These are phyloP conservation scores for Phytophthora cajani DNA, from an alignment of 352 stramenopile genomes.

Conservation along the genomic window DNA sequence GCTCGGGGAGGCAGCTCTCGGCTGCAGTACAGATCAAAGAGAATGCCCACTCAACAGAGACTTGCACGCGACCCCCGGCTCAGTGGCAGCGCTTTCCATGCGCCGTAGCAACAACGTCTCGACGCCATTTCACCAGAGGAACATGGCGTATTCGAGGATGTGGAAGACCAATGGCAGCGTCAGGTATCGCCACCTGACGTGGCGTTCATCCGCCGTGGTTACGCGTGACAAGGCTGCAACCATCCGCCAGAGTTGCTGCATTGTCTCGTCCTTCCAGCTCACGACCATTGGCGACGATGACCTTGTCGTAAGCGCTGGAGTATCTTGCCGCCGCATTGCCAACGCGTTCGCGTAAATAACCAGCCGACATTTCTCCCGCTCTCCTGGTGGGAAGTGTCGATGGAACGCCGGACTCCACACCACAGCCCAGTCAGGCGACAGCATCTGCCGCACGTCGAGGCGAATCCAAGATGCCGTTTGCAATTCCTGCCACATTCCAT, in stretches of 20 bases:
- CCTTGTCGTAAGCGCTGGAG: not conserved
- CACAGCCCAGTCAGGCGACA: constrained; percentile 62
- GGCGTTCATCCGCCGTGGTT: not conserved
- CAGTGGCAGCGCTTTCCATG: constrained; percentile 25
- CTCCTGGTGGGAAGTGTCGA: constrained; percentile 49
- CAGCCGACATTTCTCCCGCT: constrained; percentile 69
- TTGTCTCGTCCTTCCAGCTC: constrained; percentile 9
- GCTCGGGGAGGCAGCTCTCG: not conserved
- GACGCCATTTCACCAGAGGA: constrained; percentile 55
- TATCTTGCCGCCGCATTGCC: constrained; percentile 22
- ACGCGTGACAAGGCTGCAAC: constrained; percentile 11
- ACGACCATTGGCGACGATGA: not conserved
- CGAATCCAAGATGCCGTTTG: constrained; percentile 42
- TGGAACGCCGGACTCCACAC: constrained; percentile 65
- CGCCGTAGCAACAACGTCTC: constrained; percentile 22
- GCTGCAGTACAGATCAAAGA: not conserved
- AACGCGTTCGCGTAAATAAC: constrained; percentile 62
- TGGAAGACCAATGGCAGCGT: constrained; percentile 47
- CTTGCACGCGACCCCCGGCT: constrained; percentile 18
- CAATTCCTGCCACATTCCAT: constrained; percentile 25
- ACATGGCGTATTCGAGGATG: constrained; percentile 69
- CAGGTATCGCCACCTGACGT: constrained; percentile 55
- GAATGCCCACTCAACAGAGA: not conserved
- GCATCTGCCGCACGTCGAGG: constrained; percentile 48
- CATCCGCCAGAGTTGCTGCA: constrained; percentile 21